Base-by-base conservation (phyloP, 2,329 filamentous ascomycete genomes). In the Chaetomium sp. region DNA sequence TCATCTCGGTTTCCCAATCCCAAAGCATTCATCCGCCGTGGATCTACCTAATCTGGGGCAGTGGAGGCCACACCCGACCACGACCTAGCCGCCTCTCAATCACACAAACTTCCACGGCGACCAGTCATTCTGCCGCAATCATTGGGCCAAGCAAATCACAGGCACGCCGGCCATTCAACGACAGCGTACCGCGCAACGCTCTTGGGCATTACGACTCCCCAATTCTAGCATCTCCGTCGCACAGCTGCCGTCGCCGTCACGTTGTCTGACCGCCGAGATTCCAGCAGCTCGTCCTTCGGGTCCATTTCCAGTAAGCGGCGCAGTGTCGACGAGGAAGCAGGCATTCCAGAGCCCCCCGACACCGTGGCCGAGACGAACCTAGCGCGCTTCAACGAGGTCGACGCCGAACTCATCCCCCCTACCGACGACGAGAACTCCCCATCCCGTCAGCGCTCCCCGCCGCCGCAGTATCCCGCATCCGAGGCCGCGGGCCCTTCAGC, bases 381-480 rank as follows among this genome's bases (percentile, higher is more conserved):
- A 59, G 67, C 69, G 59, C 67, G 65, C 65, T 69, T 72, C 64
- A 75, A 69, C 68, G 70, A 75, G 56, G 69, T 72, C 66, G 69
- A 75, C 68, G 71, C 51, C 61, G 68, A 70, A 51, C 62, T 68
- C 47, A 57, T 60, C 55, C 54, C 33, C 45, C 23, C 56, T 53
- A 29, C 65, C 57, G 58, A 27, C 35, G 25, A 16, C 42, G 55
- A 63, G n/a, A 57, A 31, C n/a, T 57, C 65, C 13, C 58, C 56
- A 42, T 66, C 67, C 33, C 66, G 70, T 64, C 66, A 67, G 50
- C 69, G 65, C 67, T 83, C 82, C 64, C 85, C 85, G 60, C 86
- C 86, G 69, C 86, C 86, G 59, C 82, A 82, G 73, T 88, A 88
- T 76, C 84, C 84, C 65, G 76, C 77, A 66, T 83, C 83, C 63